Conservation (phyloP, 768 basidiomycete genomes). For the Coprinellus micaceus region DNA sequence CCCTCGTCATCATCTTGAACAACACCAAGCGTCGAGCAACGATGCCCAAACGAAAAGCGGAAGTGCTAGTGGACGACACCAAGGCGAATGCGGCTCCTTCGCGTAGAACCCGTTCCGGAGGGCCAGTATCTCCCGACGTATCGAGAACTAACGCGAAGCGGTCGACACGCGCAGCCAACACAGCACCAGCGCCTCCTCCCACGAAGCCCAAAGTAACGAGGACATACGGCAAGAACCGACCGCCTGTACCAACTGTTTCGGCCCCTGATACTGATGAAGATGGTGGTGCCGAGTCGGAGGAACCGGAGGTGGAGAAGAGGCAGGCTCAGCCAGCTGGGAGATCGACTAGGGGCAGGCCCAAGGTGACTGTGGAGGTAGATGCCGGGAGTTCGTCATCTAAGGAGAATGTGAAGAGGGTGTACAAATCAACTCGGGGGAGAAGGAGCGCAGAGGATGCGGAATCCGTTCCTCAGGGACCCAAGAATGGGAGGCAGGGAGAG, state of each 20-base stretch:
- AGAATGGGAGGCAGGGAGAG: background rate
- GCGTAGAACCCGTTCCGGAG: background rate
- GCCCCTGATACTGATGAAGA: background rate
- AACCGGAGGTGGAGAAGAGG: background rate
- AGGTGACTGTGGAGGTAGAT: background rate
- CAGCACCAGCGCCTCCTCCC: background rate
- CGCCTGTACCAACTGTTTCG: background rate
- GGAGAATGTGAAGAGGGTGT: background rate
- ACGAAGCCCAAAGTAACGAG: background rate
- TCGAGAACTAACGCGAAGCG: background rate
- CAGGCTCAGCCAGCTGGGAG: background rate
- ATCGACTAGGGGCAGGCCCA: background rate
- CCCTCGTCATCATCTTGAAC: no score
- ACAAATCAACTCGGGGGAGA: background rate
- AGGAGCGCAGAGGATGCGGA: background rate
- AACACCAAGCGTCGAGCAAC: no score
- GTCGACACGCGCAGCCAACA: background rate
- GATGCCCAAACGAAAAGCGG: background rate
- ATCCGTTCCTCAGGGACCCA: background rate
- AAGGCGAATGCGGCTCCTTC: background rate
- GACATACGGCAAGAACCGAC: constrained; percentile 1
- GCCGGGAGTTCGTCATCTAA: background rate
- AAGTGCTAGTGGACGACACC: background rate
- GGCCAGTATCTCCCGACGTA: background rate
- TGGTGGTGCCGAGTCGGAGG: background rate